Conservation (phyloP, 2,329 filamentous ascomycete species). For the Beauveria asiatica region DNA sequence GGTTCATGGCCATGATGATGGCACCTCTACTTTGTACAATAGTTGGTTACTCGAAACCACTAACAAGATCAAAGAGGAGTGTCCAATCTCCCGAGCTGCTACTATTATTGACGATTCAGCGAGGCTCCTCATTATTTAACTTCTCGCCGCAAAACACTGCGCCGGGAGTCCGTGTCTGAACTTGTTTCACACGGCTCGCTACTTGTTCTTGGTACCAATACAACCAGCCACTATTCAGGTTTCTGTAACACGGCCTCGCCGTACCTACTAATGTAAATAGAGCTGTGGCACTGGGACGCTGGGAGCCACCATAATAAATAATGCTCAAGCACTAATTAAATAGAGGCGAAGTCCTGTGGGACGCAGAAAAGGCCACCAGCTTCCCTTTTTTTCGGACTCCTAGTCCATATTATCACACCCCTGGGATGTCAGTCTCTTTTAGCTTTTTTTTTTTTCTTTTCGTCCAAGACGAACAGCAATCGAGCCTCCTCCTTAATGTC, state of each 20-base stretch:
- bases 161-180: neutral
- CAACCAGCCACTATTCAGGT: neutral
- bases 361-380: neutral
- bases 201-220: neutral
- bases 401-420: neutral
- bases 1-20: neutral
- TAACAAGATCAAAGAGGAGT: neutral
- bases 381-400: conserved; percentile 2
- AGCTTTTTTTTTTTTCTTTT: neutral
- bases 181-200: conserved; percentile 6
- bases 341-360: neutral
- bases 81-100: neutral
- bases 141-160: neutral
- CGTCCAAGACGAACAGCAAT: neutral
- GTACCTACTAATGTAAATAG: neutral
- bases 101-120: too few relatives aligned
- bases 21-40: neutral
- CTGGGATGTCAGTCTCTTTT: neutral
- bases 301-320: neutral
- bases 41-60: neutral
- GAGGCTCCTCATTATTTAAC: neutral
- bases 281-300: neutral
- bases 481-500: conserved; percentile 1
- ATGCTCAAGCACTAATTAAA: neutral
- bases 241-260: neutral